Evolutionary conservation across 2,329 filamentous ascomycete species (phyloP).

Genomic region (Hymenoscyphus fructigenus): DNA sequence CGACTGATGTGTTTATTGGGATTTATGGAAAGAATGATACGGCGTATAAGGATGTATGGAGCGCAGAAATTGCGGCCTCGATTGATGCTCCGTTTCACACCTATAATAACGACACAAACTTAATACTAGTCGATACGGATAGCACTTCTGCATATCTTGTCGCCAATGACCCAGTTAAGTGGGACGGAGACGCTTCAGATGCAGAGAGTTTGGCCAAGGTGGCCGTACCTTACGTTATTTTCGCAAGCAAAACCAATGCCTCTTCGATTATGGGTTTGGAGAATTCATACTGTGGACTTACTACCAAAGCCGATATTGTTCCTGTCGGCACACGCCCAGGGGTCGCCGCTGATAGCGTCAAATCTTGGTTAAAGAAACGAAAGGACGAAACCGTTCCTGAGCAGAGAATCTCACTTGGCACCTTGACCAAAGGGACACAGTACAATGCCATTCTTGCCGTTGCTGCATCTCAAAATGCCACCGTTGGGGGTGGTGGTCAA

Average conservation of each 20-base stretch:
- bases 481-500: slow-evolving; percentile 69
- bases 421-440: slow-evolving; percentile 67
- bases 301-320: slow-evolving; percentile 61
- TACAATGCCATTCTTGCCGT: slow-evolving; percentile 75
- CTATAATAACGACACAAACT: slow-evolving; percentile 49
- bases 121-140: slow-evolving; percentile 85
- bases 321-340: slow-evolving; percentile 49
- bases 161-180: slow-evolving; percentile 68
- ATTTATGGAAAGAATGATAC: slow-evolving; percentile 67
- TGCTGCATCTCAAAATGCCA: slow-evolving; percentile 52
- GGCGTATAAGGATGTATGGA: slow-evolving; percentile 61
- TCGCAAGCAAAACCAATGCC: slow-evolving; percentile 64
- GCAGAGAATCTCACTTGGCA: slow-evolving; percentile 82
- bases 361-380: slow-evolving; percentile 66
- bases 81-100: slow-evolving; percentile 75
- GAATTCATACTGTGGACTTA: slow-evolving; percentile 80
- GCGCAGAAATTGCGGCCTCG: slow-evolving; percentile 79
- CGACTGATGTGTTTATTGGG: slow-evolving; percentile 71
- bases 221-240: slow-evolving; percentile 71
- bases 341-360: slow-evolving; percentile 46
- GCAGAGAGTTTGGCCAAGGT: slow-evolving; percentile 55
- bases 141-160: slow-evolving; percentile 74
- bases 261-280: slow-evolving; percentile 65
- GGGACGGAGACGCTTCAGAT: slow-evolving; percentile 45
- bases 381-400: slow-evolving; percentile 69